phyloP scores from a whole-genome alignment of 1,284 basidiomycete species.

The Jaminaea rosea region DNA sequence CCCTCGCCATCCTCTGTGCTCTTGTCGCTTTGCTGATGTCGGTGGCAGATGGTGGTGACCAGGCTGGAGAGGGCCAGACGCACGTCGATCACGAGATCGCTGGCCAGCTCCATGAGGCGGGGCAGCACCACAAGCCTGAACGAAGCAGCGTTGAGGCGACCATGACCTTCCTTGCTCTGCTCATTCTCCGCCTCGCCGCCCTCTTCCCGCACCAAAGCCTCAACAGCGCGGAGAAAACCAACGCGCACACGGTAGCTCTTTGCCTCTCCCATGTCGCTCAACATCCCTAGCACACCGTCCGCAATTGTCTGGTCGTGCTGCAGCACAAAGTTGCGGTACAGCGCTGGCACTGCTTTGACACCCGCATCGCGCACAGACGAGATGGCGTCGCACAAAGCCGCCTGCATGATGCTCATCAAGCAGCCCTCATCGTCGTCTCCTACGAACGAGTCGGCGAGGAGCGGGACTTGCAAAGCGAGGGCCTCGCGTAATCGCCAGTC shows the following conservation, averaged over 20 bases:
- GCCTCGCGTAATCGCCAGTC: conserved; percentile 78
- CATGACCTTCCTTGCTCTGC: too few species aligned
- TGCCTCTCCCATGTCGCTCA: conserved; percentile 35
- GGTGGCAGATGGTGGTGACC: conserved; percentile 55
- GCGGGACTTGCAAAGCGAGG: conserved; percentile 57
- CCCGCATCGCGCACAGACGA: conserved; percentile 75
- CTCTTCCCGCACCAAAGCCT: conserved; percentile 29
- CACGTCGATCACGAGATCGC: conserved; percentile 69
- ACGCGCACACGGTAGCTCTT: conserved; percentile 39
- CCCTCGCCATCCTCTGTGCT: too few species aligned
- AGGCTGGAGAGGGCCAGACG: conserved; percentile 72
- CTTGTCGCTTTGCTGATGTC: conserved; percentile 40
- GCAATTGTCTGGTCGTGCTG: conserved; percentile 30
- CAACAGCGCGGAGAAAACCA: conserved; percentile 30
- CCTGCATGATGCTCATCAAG: conserved; percentile 53
- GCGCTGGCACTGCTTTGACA: conserved; percentile 49
- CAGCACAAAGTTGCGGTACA: conserved; percentile 28
- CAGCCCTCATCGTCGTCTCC: conserved; percentile 44
- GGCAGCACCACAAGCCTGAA: conserved; percentile 59
- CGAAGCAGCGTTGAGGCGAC: conserved; percentile 34
- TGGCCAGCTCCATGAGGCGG: conserved; percentile 58
- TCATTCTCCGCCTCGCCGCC: too few species aligned
- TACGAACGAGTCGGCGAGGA: conserved; percentile 50
- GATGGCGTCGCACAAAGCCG: conserved; percentile 67
- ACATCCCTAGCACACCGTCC: conserved; percentile 40